These are phyloP conservation scores for Ganoderma resinaceum DNA, from an alignment of 1,284 basidiomycete species.

Conservation along the genomic window DNA sequence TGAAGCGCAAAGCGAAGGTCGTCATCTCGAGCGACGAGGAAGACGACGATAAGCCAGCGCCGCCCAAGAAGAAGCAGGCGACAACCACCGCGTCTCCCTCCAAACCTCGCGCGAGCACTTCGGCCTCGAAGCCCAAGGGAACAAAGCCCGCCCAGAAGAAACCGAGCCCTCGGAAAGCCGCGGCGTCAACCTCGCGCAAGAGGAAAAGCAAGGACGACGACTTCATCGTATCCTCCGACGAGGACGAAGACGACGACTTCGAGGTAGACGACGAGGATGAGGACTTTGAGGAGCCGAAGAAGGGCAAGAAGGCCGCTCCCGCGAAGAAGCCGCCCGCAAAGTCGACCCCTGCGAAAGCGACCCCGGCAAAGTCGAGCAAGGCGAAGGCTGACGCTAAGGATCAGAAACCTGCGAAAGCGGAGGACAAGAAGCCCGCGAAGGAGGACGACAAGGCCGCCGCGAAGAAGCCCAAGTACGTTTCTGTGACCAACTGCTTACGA, in stretches of 20 bases:
- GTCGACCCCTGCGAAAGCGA: slow-evolving; percentile 32
- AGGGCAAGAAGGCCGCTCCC: slow-evolving; percentile 31
- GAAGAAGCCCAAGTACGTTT: slow-evolving; percentile 46
- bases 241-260: slow-evolving; percentile 33
- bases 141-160: slow-evolving; percentile 17
- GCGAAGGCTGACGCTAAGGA: slow-evolving; percentile 26
- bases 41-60: slow-evolving; percentile 33
- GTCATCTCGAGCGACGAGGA: slow-evolving; percentile 45
- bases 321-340: slow-evolving; percentile 31
- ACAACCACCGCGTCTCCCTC: slow-evolving; percentile 37
- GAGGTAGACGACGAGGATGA: slow-evolving; percentile 42
- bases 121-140: slow-evolving; percentile 27
- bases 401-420: slow-evolving; percentile 31
- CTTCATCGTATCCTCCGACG: slow-evolving; percentile 32
- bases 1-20: slow-evolving; percentile 41
- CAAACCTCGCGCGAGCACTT: slow-evolving; percentile 32
- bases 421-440: slow-evolving; percentile 29
- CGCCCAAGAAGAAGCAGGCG: slow-evolving; percentile 52
- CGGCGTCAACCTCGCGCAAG: slow-evolving; percentile 19
- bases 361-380: slow-evolving; percentile 26
- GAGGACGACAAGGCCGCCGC: slow-evolving; percentile 24
- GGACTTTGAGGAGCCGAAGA: slow-evolving; percentile 29
- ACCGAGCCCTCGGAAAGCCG: slow-evolving; percentile 4
- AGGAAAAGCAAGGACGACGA: slow-evolving; percentile 37
- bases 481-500: neutral